These are phyloP conservation scores for Penicillium bialowiezense DNA, from an alignment of 495 filamentous ascomycete genomes.

Conservation along the genomic window DNA sequence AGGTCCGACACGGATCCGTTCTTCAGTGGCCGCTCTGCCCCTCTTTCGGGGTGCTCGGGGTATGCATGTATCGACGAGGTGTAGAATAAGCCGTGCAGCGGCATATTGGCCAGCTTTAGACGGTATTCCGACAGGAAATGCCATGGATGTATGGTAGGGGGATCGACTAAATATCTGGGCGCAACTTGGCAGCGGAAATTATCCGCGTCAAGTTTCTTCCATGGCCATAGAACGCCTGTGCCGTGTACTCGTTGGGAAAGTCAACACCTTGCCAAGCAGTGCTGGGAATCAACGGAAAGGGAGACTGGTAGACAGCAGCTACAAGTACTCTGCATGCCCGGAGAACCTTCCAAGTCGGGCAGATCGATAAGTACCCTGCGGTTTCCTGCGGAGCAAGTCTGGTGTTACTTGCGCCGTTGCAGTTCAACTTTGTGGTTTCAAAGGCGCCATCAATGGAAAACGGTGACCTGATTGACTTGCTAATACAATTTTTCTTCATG, in stretches of 20 bases:
- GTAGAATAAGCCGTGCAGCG: slow-evolving; percentile 41
- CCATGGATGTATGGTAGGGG: slow-evolving; percentile 17
- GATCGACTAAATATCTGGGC: slow-evolving; percentile 35
- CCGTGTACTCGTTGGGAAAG: slow-evolving; percentile 27
- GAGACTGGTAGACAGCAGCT: slow-evolving; percentile 5
- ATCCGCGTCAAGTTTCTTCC: slow-evolving; percentile 38
- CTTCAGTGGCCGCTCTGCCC: slow-evolving; percentile 40
- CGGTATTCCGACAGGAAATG: slow-evolving; percentile 14
- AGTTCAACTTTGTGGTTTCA: slow-evolving; percentile 16
- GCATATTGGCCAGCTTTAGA: slow-evolving; percentile 40
- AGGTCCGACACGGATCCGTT: slow-evolving; percentile 49
- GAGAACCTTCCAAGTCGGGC: slow-evolving; percentile 34
- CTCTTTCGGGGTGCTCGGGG: slow-evolving; percentile 32
- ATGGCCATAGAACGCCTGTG: slow-evolving; percentile 32
- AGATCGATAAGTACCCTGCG: slow-evolving; percentile 37
- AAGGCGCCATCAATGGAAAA: too few species aligned
- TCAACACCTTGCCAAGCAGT: slow-evolving; percentile 20
- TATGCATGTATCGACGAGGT: slow-evolving; percentile 47
- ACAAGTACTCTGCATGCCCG: slow-evolving; percentile 25
- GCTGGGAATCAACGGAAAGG: slow-evolving; percentile 14
- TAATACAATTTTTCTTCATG: too few species aligned
- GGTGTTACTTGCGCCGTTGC: slow-evolving; percentile 5
- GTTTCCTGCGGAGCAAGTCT: too few species aligned
- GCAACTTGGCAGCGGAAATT: slow-evolving; percentile 31
- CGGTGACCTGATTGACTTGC: too few species aligned